These are phyloP conservation scores for Cryptococcus jaspeensis DNA, from an alignment of 1,284 basidiomycete species.

Conservation along the genomic window DNA sequence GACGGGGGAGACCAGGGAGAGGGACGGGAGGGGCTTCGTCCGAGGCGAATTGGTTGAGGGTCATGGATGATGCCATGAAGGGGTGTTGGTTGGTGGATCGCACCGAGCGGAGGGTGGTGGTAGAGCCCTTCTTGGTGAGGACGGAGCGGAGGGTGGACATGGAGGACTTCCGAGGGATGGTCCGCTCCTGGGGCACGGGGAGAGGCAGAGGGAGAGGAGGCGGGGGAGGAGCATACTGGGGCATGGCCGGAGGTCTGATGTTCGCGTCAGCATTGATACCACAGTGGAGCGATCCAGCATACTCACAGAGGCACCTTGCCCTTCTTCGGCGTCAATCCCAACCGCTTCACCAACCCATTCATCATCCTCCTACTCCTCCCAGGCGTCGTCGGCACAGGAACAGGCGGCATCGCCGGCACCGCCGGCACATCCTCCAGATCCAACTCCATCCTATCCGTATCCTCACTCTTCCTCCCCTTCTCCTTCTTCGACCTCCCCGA, in stretches of 20 bases:
- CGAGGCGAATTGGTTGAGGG: slow-evolving; percentile 7
- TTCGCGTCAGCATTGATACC: background rate
- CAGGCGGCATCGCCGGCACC: slow-evolving; percentile 14
- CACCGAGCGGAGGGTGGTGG: slow-evolving; percentile 24
- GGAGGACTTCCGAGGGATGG: slow-evolving; percentile 23
- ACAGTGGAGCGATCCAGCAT: background rate
- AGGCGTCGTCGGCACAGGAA: slow-evolving; percentile 22
- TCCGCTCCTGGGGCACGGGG: slow-evolving; percentile 8
- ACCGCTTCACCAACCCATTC: slow-evolving; percentile 26
- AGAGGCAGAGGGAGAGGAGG: slow-evolving; percentile 12
- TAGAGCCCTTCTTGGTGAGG: slow-evolving; percentile 24
- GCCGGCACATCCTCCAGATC: slow-evolving; percentile 17
- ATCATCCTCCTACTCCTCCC: slow-evolving; percentile 28
- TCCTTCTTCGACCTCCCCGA: slow-evolving; percentile 14
- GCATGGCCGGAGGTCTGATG: background rate
- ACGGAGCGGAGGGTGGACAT: slow-evolving; percentile 25
- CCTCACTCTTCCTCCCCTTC: slow-evolving; percentile 22
- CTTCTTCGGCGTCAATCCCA: slow-evolving; percentile 38
- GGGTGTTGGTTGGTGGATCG: slow-evolving; percentile 13
- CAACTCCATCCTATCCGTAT: slow-evolving; percentile 16
- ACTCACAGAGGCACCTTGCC: slow-evolving; percentile 12
- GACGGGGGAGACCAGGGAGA: slow-evolving; percentile 7
- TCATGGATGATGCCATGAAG: slow-evolving; percentile 8
- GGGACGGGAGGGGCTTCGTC: slow-evolving; percentile 11
- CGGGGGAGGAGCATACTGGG: background rate